phyloP scores from a whole-genome alignment of 1,284 basidiomycete genomes.

The Cryptococcus hybrid region DNA sequence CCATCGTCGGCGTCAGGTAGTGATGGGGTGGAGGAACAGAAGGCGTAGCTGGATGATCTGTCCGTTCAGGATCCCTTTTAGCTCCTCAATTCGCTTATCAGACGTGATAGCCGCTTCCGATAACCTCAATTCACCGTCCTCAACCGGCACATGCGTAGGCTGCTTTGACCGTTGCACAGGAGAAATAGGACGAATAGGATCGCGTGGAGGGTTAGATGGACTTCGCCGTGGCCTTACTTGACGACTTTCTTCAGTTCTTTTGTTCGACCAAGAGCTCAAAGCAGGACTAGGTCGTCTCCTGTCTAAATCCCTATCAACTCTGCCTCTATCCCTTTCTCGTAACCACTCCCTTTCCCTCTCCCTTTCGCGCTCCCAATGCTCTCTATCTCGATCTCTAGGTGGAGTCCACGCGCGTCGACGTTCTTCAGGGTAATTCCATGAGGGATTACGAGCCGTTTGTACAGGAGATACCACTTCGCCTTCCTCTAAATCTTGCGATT shows the following conservation, averaged over 20 bases:
- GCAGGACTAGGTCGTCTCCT: no score
- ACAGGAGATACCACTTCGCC: constrained; percentile 45
- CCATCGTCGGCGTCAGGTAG: no score
- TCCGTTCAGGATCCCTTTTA: no score
- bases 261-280: no score
- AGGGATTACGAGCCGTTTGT: neutral
- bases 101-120: no score
- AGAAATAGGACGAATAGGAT: no score
- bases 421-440: constrained; percentile 1
- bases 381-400: constrained; percentile 13
- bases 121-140: neutral
- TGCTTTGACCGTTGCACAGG: no score
- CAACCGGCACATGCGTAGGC: neutral
- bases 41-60: constrained; percentile 1
- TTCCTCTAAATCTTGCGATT: constrained; percentile 35
- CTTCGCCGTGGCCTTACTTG: no score
- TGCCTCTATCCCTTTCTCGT: constrained; percentile 1
- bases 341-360: constrained; percentile 3
- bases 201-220: no score
- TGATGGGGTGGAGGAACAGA: neutral
- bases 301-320: neutral
- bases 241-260: no score
- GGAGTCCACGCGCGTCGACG: constrained; percentile 10
- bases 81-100: no score
- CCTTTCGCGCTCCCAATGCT: constrained; percentile 15